These are phyloP conservation scores for Fistulifera solaris DNA, from an alignment of 108 stramenopile genomes.

Conservation along the genomic window DNA sequence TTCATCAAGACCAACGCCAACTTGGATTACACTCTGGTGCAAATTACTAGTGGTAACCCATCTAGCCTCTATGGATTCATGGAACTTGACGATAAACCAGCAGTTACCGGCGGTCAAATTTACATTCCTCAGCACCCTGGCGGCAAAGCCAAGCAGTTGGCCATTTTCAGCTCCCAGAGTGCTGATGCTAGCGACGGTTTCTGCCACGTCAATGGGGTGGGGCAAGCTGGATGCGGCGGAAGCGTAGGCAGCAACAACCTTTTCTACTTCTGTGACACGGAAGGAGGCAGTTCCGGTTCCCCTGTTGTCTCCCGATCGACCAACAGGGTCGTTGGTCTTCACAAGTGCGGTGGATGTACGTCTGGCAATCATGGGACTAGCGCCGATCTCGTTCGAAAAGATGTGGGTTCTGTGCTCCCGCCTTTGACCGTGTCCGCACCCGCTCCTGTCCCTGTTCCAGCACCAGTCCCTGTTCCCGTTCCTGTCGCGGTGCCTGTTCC, in stretches of 20 bases:
- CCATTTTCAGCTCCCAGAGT: not conserved
- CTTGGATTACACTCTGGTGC: no score
- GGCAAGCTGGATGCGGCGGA: not conserved
- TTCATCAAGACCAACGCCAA: no score
- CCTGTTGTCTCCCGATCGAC: slow-evolving; percentile 4
- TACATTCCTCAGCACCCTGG: slow-evolving; percentile 11
- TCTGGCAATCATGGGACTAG: no score
- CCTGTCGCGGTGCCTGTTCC: no score
- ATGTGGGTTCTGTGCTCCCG: no score
- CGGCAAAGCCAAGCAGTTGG: slow-evolving; percentile 9
- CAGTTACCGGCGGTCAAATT: slow-evolving; percentile 1
- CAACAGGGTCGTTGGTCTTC: slow-evolving; percentile 11
- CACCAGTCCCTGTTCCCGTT: no score
- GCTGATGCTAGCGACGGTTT: not conserved
- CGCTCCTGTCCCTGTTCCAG: no score
- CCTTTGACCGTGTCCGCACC: no score
- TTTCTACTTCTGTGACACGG: slow-evolving; percentile 12
- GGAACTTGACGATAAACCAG: slow-evolving; percentile 6
- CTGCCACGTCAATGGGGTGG: not conserved
- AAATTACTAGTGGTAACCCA: no score
- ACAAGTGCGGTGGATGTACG: slow-evolving; percentile 6
- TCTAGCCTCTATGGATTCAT: not conserved
- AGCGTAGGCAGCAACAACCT: not conserved
- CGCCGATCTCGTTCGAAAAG: no score
- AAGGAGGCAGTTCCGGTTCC: slow-evolving; percentile 14